These are phyloP conservation scores for Phytophthora gonapodyides DNA, from an alignment of 352 stramenopile species.

Conservation along the genomic window DNA sequence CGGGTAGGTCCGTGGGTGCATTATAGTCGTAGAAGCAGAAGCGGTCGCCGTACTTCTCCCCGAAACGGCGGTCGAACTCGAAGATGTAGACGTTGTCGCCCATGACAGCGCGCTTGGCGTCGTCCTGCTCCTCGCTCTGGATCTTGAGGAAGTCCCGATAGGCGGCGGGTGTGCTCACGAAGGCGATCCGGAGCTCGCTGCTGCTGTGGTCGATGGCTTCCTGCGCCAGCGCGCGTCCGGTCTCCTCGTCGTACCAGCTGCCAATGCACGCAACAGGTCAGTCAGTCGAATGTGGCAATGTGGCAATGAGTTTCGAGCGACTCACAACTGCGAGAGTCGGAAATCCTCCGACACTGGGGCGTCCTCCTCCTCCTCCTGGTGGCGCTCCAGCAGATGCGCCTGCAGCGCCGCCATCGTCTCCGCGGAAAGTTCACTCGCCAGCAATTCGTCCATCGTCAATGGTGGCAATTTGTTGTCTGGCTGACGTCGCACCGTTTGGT, in stretches of 20 bases:
- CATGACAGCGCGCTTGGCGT: slow-evolving; percentile 32
- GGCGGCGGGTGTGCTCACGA: slow-evolving; percentile 53
- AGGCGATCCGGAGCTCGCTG: slow-evolving; percentile 44
- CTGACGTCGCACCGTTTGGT: slow-evolving; percentile 6
- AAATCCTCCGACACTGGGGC: slow-evolving; percentile 50
- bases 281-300: slow-evolving; percentile 13
- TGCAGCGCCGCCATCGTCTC: slow-evolving; percentile 52
- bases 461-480: slow-evolving; percentile 14
- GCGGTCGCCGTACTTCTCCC: slow-evolving; percentile 51
- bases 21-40: slow-evolving; percentile 65
- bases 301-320: neutral
- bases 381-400: slow-evolving; percentile 39
- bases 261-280: neutral
- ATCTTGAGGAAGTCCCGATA: slow-evolving; percentile 48
- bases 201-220: slow-evolving; percentile 53
- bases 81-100: slow-evolving; percentile 56
- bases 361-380: slow-evolving; percentile 37
- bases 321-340: slow-evolving; percentile 57
- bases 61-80: slow-evolving; percentile 54
- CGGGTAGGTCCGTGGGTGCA: slow-evolving; percentile 37
- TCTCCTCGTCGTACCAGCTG: slow-evolving; percentile 54
- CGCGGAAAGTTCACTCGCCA: slow-evolving; percentile 47
- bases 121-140: slow-evolving; percentile 33
- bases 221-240: slow-evolving; percentile 43
- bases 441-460: slow-evolving; percentile 36